A percentile compares a stretch with the other conserved stretches of the same genome.
Conservation (phyloP, 768 basidiomycete species). For the Leccinum subgranulosum region DNA sequence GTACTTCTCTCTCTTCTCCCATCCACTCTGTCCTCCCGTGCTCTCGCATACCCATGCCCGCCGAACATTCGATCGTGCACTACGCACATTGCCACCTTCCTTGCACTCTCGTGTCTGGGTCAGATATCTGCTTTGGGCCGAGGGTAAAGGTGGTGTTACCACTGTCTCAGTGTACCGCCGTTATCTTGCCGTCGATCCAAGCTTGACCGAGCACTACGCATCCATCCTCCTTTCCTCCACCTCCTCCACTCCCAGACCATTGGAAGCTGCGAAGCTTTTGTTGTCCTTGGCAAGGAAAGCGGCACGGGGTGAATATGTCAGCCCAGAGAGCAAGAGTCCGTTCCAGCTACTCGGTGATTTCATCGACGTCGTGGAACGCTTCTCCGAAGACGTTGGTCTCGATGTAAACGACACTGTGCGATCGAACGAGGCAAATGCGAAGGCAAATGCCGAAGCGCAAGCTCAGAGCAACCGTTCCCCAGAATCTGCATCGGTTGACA, state of each 20-base stretch:
- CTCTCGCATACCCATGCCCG: conserved; percentile 90
- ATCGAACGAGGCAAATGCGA: conserved; percentile 49
- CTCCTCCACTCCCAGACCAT: conserved; percentile 67
- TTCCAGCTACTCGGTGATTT: conserved; percentile 93
- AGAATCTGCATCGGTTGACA: conserved; percentile 49
- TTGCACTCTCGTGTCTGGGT: conserved; percentile 92
- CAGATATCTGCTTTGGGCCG: conserved; percentile 90
- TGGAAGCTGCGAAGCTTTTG: conserved; percentile 91
- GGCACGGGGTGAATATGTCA: conserved; percentile 74
- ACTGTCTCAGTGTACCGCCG: conserved; percentile 83
- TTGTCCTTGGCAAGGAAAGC: conserved; percentile 83
- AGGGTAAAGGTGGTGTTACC: conserved; percentile 73
- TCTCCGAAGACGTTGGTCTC: conserved; percentile 90
- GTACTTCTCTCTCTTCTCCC: conserved; percentile 87
- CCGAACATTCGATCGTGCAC: conserved; percentile 88
- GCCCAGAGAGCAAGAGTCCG: conserved; percentile 91
- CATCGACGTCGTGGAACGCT: conserved; percentile 86
- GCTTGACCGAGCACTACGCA: conserved; percentile 76
- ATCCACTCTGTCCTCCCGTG: conserved; percentile 81
- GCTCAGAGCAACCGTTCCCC: conserved; percentile 29
- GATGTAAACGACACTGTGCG: conserved; percentile 70
- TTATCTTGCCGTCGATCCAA: conserved; percentile 81
- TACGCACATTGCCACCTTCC: conserved; percentile 91
- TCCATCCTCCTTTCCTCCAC: conserved; percentile 58
- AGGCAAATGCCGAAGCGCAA: conserved; percentile 45